Base-by-base conservation (phyloP, 495 filamentous ascomycete species). In the Niebla homalea region DNA sequence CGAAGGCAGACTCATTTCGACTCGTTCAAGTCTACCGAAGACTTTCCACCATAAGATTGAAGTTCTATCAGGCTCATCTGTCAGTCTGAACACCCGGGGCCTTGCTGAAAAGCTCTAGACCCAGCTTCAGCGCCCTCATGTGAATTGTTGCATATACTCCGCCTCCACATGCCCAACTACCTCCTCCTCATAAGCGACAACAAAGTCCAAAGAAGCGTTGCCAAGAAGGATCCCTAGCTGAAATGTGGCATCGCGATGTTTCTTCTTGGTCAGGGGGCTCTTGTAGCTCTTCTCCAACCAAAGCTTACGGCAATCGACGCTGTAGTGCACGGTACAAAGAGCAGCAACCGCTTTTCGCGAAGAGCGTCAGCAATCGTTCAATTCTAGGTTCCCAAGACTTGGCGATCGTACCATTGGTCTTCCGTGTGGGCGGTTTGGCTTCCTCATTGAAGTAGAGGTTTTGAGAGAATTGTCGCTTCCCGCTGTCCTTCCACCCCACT, bases 151-250 rank as follows among this genome's bases (percentile, higher is more conserved):
- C 42, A 36, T 26, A 38, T 56, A 56, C 6, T 56, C 43, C 18
- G 53, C 53, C 22, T 43, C 10, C 14, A 46, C 49, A 5, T 41
- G 37, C 5, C 29, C 53, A 7, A 47, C 19, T 11, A 48, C 15
- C 18, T 56, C 42, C 20, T 23, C 43, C 16, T 41, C 19, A 26
- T 52, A 48, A 1, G 3, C 19, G 2, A 56, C 40, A n/a, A 47
- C 11, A 36, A 52, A 56, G 12, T 56, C 53, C 22, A 56, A 39
- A 12, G 20, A 36, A 19, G 53, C 53, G 26, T 52, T 56, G 15
- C 35, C 42, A n/a, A 52, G 42, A 11, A 36, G 16, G 12, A 56
- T 56, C 3, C 16, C 39, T 10, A 47, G 1, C 7, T 48, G 6
- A 37, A 56, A 56, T 10, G 4, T 43, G 4, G 41, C 35, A 0